Conservation (phyloP, 306 rosid genomes). For the Castanea sativa region DNA sequence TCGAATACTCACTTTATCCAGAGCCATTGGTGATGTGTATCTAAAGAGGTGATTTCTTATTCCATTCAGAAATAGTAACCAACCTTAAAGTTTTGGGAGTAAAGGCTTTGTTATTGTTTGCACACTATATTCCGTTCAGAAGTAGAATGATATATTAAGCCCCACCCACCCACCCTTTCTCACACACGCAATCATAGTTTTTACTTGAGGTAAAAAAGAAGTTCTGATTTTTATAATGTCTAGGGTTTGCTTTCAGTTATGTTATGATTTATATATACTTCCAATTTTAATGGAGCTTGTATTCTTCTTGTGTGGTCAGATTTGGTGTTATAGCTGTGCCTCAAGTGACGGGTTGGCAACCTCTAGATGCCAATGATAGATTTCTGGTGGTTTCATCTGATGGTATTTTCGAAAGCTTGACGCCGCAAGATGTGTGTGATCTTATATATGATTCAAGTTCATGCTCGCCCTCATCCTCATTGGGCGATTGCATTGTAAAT, state of each 20-base stretch:
- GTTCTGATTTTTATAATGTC: neutral
- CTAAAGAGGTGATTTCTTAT: slow-evolving; percentile 1
- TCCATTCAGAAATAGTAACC: too few species aligned
- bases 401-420: slow-evolving; percentile 12
- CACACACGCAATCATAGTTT: too few species aligned
- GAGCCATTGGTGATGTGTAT: slow-evolving; percentile 1
- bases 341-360: neutral
- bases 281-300: neutral
- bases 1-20: neutral
- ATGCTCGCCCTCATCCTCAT: neutral
- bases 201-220: neutral
- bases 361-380: neutral
- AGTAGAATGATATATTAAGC: neutral
- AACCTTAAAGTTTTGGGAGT: too few species aligned
- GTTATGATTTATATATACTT: neutral
- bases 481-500: neutral
- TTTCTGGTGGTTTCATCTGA: slow-evolving; percentile 2
- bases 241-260: neutral
- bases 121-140: neutral
- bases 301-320: neutral
- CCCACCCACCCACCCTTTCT: too few species aligned
- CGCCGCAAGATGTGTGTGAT: neutral
- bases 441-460: neutral
- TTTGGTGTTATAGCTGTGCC: slow-evolving; percentile 7
- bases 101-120: too few species aligned